These are phyloP conservation scores for Colletotrichum liaoningense DNA, from an alignment of 2,329 filamentous ascomycete genomes.

Conservation along the genomic window DNA sequence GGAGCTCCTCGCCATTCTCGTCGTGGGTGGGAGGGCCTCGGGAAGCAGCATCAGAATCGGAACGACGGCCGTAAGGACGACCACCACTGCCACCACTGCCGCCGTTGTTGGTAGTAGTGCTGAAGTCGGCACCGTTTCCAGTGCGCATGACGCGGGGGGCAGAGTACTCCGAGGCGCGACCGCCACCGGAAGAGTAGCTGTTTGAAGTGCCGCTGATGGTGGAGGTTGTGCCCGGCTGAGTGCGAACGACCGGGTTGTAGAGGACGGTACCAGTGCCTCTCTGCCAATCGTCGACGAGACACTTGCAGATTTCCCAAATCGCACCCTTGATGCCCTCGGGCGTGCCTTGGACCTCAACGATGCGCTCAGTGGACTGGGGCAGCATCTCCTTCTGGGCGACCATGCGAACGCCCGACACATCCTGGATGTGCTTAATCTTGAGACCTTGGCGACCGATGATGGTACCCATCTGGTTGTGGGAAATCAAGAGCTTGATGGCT, in stretches of 20 bases:
- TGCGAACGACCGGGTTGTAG: conserved; percentile 95
- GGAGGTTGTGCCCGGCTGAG: conserved; percentile 71
- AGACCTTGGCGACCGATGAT: conserved; percentile 96
- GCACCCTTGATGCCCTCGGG: conserved; percentile 96
- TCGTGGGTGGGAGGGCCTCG: conserved; percentile 90
- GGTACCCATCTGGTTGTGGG: conserved; percentile 99
- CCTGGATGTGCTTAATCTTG: conserved; percentile 99
- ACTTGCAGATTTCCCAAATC: conserved; percentile 99
- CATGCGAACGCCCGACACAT: conserved; percentile 97
- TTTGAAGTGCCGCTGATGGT: conserved; percentile 43
- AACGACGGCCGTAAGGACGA: conserved; percentile 80
- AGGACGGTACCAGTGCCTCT: conserved; percentile 96
- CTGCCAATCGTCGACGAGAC: conserved; percentile 97
- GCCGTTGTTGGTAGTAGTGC: conserved; percentile 30
- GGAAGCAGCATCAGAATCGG: conserved; percentile 82
- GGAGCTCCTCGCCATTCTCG: conserved; percentile 96
- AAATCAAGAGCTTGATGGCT: conserved; percentile 98
- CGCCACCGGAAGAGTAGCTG: conserved; percentile 49
- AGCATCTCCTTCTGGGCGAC: conserved; percentile 99
- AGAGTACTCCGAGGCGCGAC: conserved; percentile 65
- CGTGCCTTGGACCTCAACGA: conserved; percentile 95
- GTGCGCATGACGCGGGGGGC: conserved; percentile 88
- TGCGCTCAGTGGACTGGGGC: conserved; percentile 96
- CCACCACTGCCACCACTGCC: conserved; percentile 52
- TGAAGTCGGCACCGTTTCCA: conserved; percentile 97